Evolutionary conservation across 192 early-diverging fungal species (phyloP), one percentile per base, ranked within the genome.

Genomic region (Mortierella alpina): DNA sequence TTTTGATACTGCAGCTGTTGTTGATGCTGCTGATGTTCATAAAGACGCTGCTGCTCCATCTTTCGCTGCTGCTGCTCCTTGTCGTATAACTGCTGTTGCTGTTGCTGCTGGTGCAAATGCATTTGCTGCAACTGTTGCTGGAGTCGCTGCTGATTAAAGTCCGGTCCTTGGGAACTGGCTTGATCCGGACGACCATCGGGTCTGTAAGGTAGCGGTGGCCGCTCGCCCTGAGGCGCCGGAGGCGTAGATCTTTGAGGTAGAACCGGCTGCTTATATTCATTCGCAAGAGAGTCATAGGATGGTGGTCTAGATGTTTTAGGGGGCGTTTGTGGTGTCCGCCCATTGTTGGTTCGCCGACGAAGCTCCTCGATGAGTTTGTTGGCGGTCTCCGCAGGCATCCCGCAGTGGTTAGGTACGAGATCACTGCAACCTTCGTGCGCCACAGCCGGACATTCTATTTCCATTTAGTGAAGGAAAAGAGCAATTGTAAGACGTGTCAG

Each of bases 361-460:
- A 98, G 93, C 59, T 96, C 95, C 22, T 84, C 82, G 61, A 96
- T 84, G 86, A 99, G 92, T 42, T 94, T 92, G 75, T 92, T 93
- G 7, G 97, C 95, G 76, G 93, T 86, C 55, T 90, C 91, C 72
- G 93, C 91, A 2, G 92, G 89, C 73, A 98, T 87, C 13, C 98
- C 98, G 66, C 98, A 99, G 18, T 96, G 91, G 67, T 96, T 92
- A 13, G 98, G 98, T 13, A 99, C 92, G 46, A 95, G 88, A 56
- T 91, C 87, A 73, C 89, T 86, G 81, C 98, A 99, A 40, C 88
- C 90, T 41, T 90, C 86, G 81, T 99, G 98, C 66, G 94, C 94
- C 7, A 92, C 88, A 31, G 88, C 83, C 51, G 85, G 77, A 85
- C 98, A 99, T 84, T 98, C 97, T 65, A 85, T 66, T 73, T 84